Evolutionary conservation across 306 rosid genomes (phyloP), one percentile per base, ranked within the genome.

Genomic region (Trifolium repens): DNA sequence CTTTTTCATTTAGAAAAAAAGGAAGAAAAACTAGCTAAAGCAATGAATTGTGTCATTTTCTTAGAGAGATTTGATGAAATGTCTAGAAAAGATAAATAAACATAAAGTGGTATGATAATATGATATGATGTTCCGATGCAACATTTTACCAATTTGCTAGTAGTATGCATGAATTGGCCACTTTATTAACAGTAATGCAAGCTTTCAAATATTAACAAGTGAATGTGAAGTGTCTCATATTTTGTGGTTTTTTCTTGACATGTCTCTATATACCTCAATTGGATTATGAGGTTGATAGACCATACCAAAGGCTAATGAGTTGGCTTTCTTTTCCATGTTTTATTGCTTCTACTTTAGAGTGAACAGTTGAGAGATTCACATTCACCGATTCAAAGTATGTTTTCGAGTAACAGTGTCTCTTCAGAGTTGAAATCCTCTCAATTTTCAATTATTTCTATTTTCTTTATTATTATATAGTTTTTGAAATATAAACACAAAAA

Each of bases 261-360:
- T 55, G 37, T 37, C 65, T 76, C 16, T 11, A 53, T 46, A 39
- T 7, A 39, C 42, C 32, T 19, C 0, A 14, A 43, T 30, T 15
- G 19, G 49, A 50, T 50, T 50, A 53, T 66, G 73, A 65, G 64
- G 37, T 66, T 14, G 44, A 63, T 35, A 8, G 69, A 49, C 4
- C 40, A 26, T 5, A 6, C 2, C 40, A 37, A 37, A 32, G 16
- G 16, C 24, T 63, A 0, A 58, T 11, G n/a, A 35, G 69, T 63
- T 63, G 69, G 47, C 69, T 63, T 62, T 35, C 14, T 62, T 62
- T 62, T 62, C 15, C 2, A 22, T 30, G 17, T 46, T 74, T 50
- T 49, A 9, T 75, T 49, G 42, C 57, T 46, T 16, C 62, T 9
- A 57, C 72, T 60, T 80, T 65, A 12, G 53, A 61, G 81, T 50